Conservation (phyloP, 176 grass and related monocot genomes). For the Aegilops sharonensis region DNA sequence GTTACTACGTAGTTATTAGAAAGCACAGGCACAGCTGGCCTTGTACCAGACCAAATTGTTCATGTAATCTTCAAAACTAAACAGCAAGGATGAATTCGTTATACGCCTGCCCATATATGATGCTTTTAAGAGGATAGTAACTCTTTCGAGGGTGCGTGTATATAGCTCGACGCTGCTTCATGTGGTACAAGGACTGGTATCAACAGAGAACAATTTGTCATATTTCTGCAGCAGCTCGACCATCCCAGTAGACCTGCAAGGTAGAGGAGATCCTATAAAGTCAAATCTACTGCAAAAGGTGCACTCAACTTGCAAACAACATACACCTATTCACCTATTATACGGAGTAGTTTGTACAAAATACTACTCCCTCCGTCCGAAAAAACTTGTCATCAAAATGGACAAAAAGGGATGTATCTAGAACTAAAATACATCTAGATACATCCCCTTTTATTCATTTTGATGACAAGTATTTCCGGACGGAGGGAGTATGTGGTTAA, state of each 20-base stretch:
- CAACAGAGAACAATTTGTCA: neutral
- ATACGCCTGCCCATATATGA: neutral
- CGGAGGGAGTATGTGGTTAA: neutral
- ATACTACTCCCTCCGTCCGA: too few species aligned
- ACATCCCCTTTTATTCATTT: too few species aligned
- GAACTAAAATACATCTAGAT: too few species aligned
- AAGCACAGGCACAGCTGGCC: neutral
- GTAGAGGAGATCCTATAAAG: neutral
- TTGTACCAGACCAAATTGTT: neutral
- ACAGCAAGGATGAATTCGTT: constrained; percentile 1
- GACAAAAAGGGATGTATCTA: too few species aligned
- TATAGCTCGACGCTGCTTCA: neutral
- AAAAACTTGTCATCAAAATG: too few species aligned
- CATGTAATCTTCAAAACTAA: constrained; percentile 11
- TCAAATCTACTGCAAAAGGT: neutral
- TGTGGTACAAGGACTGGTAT: neutral
- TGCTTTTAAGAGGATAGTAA: neutral
- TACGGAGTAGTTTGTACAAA: too few species aligned
- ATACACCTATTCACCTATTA: neutral
- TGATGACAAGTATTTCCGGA: too few species aligned
- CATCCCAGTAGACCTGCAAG: constrained; percentile 46
- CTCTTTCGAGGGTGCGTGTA: neutral
- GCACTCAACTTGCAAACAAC: neutral
- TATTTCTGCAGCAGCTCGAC: constrained; percentile 39
- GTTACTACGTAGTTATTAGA: neutral